Percentiles rank a stretch among this genome's conserved stretches.
phyloP scores from a whole-genome alignment of 202 grass and related monocot genomes.

The Carex arenaria region DNA sequence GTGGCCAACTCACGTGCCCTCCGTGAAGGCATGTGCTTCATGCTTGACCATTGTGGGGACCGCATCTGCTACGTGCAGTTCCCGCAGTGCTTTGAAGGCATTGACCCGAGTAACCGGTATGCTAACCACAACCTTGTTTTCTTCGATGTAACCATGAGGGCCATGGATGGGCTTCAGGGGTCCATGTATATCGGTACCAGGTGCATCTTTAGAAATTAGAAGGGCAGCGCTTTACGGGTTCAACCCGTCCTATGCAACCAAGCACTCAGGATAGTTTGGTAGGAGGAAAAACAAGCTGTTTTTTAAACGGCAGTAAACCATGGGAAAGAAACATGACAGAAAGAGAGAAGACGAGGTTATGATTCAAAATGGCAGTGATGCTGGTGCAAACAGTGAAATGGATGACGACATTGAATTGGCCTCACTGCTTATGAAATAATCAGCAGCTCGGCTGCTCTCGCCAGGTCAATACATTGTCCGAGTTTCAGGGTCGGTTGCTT shows the following conservation, averaged over 20 bases:
- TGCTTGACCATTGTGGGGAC: slow-evolving; percentile 90
- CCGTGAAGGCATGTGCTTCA: slow-evolving; percentile 94
- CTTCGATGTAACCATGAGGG: slow-evolving; percentile 86
- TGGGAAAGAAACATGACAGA: slow-evolving; percentile 79
- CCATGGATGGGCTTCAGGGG: slow-evolving; percentile 93
- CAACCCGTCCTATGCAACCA: slow-evolving; percentile 74
- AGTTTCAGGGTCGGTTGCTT: slow-evolving; percentile 83
- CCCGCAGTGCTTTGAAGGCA: slow-evolving; percentile 89
- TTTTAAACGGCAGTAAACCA: slow-evolving; percentile 44
- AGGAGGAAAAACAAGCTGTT: slow-evolving; percentile 74
- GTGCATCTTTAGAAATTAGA: slow-evolving; percentile 53
- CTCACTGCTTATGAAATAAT: slow-evolving; percentile 57
- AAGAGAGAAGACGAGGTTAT: slow-evolving; percentile 38
- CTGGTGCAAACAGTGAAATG: not conserved
- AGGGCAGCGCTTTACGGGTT: slow-evolving; percentile 88
- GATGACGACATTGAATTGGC: slow-evolving; percentile 56
- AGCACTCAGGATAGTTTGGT: slow-evolving; percentile 84
- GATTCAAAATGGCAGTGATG: slow-evolving; percentile 42
- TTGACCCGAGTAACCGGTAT: slow-evolving; percentile 80
- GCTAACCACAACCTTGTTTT: slow-evolving; percentile 97
- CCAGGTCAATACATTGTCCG: slow-evolving; percentile 67
- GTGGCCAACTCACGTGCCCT: slow-evolving; percentile 70
- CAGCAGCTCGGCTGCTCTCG: slow-evolving; percentile 52
- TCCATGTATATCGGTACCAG: slow-evolving; percentile 94
- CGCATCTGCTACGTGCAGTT: slow-evolving; percentile 90